Evolutionary conservation across 2,329 filamentous ascomycete genomes (phyloP).

Genomic region (Diaporthe sp.): DNA sequence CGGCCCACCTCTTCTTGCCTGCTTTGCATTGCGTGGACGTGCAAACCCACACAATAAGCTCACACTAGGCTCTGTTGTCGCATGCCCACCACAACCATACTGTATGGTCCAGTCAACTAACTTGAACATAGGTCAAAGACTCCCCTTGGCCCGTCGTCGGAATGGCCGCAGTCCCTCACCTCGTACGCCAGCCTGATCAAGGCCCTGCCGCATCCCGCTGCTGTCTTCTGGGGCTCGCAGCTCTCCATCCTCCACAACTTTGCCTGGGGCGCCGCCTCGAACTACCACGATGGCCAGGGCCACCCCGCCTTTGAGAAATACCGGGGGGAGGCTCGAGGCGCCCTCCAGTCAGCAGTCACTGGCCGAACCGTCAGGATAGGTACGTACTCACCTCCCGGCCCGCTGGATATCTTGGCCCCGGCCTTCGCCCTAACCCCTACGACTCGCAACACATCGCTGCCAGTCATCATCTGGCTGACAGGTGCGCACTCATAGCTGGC

Average conservation of each 20-base stretch:
- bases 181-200: slow-evolving; percentile 11
- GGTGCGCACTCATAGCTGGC: neutral
- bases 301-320: neutral
- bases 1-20: neutral
- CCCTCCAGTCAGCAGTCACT: slow-evolving; percentile 20
- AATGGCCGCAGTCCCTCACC: slow-evolving; percentile 8
- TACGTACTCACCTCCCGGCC: neutral
- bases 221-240: slow-evolving; percentile 18
- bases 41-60: neutral
- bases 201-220: slow-evolving; percentile 24
- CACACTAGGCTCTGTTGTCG: neutral
- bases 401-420: neutral
- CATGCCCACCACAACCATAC: too few species aligned
- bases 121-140: neutral
- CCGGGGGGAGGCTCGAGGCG: slow-evolving; percentile 9
- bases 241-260: slow-evolving; percentile 17
- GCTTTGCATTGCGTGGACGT: neutral
- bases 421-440: neutral
- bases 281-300: slow-evolving; percentile 1
- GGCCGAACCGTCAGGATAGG: slow-evolving; percentile 24
- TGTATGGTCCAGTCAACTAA: neutral
- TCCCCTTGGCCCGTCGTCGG: neutral
- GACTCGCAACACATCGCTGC: neutral
- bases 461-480: neutral
- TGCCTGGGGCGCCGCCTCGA: slow-evolving; percentile 8